Evolutionary conservation across 305 asterid species (phyloP).

Genomic region (Fraxinus baroniana): DNA sequence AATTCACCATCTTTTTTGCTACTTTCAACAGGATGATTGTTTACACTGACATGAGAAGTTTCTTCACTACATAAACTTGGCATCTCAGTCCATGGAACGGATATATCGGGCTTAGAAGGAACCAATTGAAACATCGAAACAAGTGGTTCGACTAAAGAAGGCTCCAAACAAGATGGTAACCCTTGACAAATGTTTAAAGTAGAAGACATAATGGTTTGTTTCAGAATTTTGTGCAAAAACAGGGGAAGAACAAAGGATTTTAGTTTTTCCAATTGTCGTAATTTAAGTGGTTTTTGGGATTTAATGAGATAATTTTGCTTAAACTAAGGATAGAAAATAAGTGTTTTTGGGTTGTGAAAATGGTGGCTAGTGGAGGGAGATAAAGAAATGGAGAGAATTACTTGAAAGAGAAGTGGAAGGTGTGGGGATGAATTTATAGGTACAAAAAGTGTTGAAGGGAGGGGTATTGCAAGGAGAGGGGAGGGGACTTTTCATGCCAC

Average conservation of each 20-base stretch:
- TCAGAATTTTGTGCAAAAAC: slow-evolving; percentile 20
- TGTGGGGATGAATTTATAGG: slow-evolving; percentile 62
- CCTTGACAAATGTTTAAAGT: slow-evolving; percentile 35
- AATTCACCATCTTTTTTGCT: slow-evolving; percentile 2
- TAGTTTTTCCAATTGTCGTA: not conserved
- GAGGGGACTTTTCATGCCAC: slow-evolving; percentile 31
- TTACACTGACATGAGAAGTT: not conserved
- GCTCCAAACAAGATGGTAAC: slow-evolving; percentile 46
- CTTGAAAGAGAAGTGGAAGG: slow-evolving; percentile 55
- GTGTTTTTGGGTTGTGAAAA: slow-evolving; percentile 16
- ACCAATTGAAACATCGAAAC: slow-evolving; percentile 34
- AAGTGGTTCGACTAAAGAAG: slow-evolving; percentile 36
- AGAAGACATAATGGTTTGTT: slow-evolving; percentile 35
- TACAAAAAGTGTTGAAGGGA: slow-evolving; percentile 27
- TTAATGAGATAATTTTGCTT: not conserved
- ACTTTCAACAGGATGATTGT: not conserved
- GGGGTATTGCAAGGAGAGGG: slow-evolving; percentile 19
- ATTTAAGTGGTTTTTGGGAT: not conserved
- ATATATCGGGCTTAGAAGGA: slow-evolving; percentile 32
- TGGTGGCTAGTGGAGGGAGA: slow-evolving; percentile 10
- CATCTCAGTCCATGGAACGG: slow-evolving; percentile 29
- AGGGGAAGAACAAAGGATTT: slow-evolving; percentile 29
- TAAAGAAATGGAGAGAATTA: slow-evolving; percentile 27
- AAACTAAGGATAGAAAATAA: not conserved
- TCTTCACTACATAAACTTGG: not conserved